phyloP scores from a whole-genome alignment of 371 early-diverging fungal species.

The Mucor racemosus region DNA sequence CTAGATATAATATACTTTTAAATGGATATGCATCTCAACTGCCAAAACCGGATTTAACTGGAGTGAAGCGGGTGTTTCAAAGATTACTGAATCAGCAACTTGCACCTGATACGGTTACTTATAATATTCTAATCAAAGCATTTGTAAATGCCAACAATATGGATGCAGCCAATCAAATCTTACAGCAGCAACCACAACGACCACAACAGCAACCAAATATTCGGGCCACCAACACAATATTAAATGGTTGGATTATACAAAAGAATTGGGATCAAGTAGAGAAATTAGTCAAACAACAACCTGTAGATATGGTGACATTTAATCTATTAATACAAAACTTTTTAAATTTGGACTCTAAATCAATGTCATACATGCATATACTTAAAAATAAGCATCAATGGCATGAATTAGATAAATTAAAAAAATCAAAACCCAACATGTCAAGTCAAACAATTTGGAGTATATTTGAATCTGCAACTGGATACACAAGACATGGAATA shows the following conservation, averaged over 20 bases:
- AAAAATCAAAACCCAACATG: neutral
- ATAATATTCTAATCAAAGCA: conserved; percentile 80
- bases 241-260: conserved; percentile 41
- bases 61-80: conserved; percentile 29
- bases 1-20: conserved; percentile 75
- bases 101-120: conserved; percentile 73
- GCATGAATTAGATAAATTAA: neutral
- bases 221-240: conserved; percentile 37
- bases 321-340: conserved; percentile 46
- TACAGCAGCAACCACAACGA: conserved; percentile 22
- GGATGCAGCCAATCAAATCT: conserved; percentile 39
- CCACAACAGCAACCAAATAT: conserved; percentile 33
- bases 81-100: conserved; percentile 55
- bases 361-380: conserved; percentile 10
- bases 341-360: conserved; percentile 32
- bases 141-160: conserved; percentile 68
- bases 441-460: conserved; percentile 37
- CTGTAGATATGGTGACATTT: conserved; percentile 39
- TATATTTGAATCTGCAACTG: conserved; percentile 40
- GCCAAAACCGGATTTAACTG: conserved; percentile 37
- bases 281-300: conserved; percentile 26
- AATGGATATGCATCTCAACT: conserved; percentile 69
- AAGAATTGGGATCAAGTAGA: conserved; percentile 37
- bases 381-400: conserved; percentile 25
- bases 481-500: conserved; percentile 10